A percentile compares a stretch with the other conserved stretches of the same genome.
Evolutionary conservation across 2,329 filamentous ascomycete genomes (phyloP).

Genomic region (Elsinoe necatrix): DNA sequence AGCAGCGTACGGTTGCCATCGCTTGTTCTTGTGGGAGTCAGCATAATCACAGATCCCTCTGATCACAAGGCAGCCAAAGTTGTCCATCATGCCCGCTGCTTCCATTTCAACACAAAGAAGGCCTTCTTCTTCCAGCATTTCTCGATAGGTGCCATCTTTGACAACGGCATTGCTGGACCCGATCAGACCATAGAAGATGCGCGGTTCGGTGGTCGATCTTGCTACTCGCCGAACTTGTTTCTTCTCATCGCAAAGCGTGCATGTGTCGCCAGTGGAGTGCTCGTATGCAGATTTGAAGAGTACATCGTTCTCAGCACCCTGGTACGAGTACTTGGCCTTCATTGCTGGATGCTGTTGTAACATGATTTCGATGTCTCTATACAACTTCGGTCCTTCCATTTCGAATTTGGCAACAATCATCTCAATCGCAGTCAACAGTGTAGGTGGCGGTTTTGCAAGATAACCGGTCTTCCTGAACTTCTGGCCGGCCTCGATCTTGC

Average conservation of each 20-base stretch:
- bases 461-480: background rate
- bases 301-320: background rate
- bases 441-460: background rate
- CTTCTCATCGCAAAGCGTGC: background rate
- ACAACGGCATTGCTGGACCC: conserved; percentile 18
- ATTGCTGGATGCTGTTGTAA: background rate
- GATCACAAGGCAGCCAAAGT: conserved; percentile 18
- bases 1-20: conserved; percentile 19
- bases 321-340: background rate
- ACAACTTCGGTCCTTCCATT: background rate
- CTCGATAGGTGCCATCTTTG: conserved; percentile 17
- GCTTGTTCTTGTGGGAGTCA: conserved; percentile 22
- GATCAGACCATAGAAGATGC: conserved; percentile 14
- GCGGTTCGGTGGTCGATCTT: background rate
- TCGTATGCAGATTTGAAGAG: background rate
- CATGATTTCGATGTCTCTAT: background rate
- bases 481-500: background rate
- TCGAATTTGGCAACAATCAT: background rate
- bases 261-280: background rate
- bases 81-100: conserved; percentile 20
- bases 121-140: conserved; percentile 21
- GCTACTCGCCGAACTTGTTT: background rate
- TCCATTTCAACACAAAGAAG: conserved; percentile 23
- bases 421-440: background rate
- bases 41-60: conserved; percentile 21